Base-by-base conservation (phyloP, 352 stramenopile genomes). In the Saprolegnia parasitica region DNA sequence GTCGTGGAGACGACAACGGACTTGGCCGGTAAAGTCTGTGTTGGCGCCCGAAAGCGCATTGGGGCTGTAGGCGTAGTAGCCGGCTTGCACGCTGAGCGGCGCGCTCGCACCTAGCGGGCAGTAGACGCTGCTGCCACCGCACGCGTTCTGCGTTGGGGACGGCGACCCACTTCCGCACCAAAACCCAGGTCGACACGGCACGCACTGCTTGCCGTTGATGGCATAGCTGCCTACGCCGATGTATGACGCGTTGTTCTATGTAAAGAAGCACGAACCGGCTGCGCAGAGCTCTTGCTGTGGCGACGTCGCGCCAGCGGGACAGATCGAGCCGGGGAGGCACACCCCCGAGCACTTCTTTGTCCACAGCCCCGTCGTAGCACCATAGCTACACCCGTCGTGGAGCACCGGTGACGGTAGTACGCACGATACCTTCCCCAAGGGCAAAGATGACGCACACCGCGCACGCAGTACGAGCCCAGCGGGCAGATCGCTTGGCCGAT, bases 291-390 rank as follows among this genome's bases (percentile, higher is more conserved):
- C 72, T 63, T 84, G 68, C 23, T 75, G 86, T 23, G 66, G 61
- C 11, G 76, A 81, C 9, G 72, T 76, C 4, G 84, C 87, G 0
- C 80, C 81, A 15, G 49, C 52, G 5, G 75, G 65, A 58, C 83
- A 93, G 9, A 78, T 78, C 47, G 80, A 84, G 45, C 85, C 85
- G 54, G 81, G 71, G 66, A 81, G 76, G 23, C 83, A 93, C 62
- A 72, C 71, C 0, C 79, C 85, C 0, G 83, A 89, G 57, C 83
- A 93, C 18, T 32, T 29, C 0, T 56, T 50, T 0, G 79, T 78
- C 11, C 74, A 52, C 26, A 91, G 73, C 18, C 83, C 85, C 6
- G 64, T 78, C 1, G 75, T 79, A 1, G 55, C 65, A 8, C 80
- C 85, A 50, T 40, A 68, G 0, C 56, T 64, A 35, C 9, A n/a